phyloP scores from a whole-genome alignment of 345 rosid species.

The Ricinus communis region DNA sequence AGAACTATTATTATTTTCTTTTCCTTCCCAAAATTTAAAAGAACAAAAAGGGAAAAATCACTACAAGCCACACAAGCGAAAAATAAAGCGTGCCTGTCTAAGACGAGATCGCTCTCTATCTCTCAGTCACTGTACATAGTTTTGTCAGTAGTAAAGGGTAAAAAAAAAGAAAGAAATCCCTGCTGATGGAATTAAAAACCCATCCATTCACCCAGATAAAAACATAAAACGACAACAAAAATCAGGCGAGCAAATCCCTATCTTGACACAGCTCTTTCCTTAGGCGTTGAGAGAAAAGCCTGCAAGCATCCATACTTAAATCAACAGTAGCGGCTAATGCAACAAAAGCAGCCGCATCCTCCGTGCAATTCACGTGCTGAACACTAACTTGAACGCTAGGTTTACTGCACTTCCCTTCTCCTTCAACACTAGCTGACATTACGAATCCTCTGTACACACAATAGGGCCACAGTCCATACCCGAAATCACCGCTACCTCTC shows the following conservation, averaged over 20 bases:
- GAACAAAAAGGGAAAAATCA: not conserved
- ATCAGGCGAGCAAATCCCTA: conserved; percentile 33
- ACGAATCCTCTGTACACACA: conserved; percentile 69
- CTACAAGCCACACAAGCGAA: conserved; percentile 45
- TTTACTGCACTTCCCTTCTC: conserved; percentile 81
- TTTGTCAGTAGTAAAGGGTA: conserved; percentile 18
- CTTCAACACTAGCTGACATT: conserved; percentile 85
- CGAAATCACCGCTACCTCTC: conserved; percentile 72
- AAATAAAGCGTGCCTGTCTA: conserved; percentile 42
- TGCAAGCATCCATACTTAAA: conserved; percentile 91
- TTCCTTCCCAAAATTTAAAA: not conserved
- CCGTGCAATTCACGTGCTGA: conserved; percentile 88
- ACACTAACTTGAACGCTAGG: conserved; percentile 86
- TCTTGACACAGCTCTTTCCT: conserved; percentile 75
- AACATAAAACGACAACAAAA: not conserved
- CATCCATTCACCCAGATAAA: conserved; percentile 13
- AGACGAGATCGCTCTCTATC: not conserved
- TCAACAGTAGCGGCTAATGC: conserved; percentile 90
- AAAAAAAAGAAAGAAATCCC: not conserved
- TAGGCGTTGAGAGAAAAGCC: conserved; percentile 78
- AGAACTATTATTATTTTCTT: no score
- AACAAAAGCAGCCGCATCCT: conserved; percentile 93
- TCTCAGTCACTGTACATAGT: conserved; percentile 25
- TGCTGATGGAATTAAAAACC: conserved; percentile 26
- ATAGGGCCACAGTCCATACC: conserved; percentile 69